These are phyloP conservation scores for Nigrograna mackinnonii DNA, from an alignment of 2,329 filamentous ascomycete species.

Conservation along the genomic window DNA sequence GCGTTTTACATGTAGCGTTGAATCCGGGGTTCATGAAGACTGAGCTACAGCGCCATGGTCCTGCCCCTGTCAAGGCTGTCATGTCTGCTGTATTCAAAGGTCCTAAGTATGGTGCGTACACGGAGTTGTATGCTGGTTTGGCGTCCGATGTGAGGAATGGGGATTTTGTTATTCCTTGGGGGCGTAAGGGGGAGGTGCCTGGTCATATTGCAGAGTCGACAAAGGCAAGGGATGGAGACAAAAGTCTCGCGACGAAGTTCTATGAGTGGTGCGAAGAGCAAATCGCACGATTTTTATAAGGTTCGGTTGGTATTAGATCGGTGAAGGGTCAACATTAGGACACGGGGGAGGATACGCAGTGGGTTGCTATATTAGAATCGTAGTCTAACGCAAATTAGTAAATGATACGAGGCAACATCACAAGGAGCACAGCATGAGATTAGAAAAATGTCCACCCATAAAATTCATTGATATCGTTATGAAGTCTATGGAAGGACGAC, in stretches of 20 bases:
- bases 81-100: constrained; percentile 13
- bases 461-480: constrained; percentile 43
- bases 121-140: constrained; percentile 21
- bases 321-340: too few species aligned
- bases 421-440: background rate
- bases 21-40: constrained; percentile 15
- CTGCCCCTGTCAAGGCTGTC: constrained; percentile 4
- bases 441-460: constrained; percentile 31
- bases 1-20: constrained; percentile 13
- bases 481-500: constrained; percentile 44
- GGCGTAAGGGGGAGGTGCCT: constrained; percentile 14
- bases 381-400: too few species aligned
- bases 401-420: constrained; percentile 1
- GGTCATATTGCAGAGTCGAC: constrained; percentile 9
- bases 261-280: constrained; percentile 19
- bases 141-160: constrained; percentile 15
- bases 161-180: constrained; percentile 22
- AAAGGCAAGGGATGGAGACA: constrained; percentile 2
- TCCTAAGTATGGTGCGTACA: constrained; percentile 17
- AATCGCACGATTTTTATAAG: background rate
- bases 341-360: too few species aligned
- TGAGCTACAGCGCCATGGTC: constrained; percentile 12
- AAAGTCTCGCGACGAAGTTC: constrained; percentile 12
- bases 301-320: too few species aligned
- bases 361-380: too few species aligned